Evolutionary conservation across 371 early-diverging fungal species (phyloP).

Genomic region (Mortierella sp.): DNA sequence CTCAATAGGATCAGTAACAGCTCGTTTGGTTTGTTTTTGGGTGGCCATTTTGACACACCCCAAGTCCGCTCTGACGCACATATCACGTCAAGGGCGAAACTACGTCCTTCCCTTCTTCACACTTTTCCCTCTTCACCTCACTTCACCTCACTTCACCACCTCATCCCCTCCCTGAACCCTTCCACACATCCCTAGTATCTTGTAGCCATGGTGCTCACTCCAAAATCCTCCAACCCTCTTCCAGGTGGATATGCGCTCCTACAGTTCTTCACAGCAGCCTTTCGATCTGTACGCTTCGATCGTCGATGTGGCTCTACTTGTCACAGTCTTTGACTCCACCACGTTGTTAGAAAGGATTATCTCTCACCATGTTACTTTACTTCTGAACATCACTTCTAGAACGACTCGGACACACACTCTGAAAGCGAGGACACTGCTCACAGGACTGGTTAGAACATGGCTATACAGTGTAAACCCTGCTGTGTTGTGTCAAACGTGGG

Average conservation of each 20-base stretch:
- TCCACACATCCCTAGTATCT: background rate
- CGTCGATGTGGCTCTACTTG: too few relatives aligned
- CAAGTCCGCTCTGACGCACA: too few relatives aligned
- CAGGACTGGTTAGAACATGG: too few relatives aligned
- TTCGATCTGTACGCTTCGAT: conserved; percentile 23
- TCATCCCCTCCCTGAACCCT: background rate
- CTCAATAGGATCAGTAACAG: too few relatives aligned
- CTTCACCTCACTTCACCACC: background rate
- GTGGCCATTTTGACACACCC: too few relatives aligned
- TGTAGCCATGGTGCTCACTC: conserved; percentile 1
- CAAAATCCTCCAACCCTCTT: conserved; percentile 4
- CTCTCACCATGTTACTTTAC: too few relatives aligned
- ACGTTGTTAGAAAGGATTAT: background rate
- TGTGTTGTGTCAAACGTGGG: too few relatives aligned
- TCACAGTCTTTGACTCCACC: background rate
- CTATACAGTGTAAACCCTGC: too few relatives aligned
- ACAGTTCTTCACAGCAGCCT: conserved; percentile 21
- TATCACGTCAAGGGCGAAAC: too few relatives aligned
- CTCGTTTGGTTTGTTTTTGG: too few relatives aligned
- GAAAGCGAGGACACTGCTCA: too few relatives aligned
- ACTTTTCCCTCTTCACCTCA: background rate
- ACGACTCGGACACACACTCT: background rate
- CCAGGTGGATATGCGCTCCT: conserved; percentile 17
- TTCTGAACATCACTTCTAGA: background rate
- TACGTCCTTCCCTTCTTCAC: background rate